Base-by-base conservation (phyloP, 2,329 filamentous ascomycete genomes). In the Byssochlamys sp. region DNA sequence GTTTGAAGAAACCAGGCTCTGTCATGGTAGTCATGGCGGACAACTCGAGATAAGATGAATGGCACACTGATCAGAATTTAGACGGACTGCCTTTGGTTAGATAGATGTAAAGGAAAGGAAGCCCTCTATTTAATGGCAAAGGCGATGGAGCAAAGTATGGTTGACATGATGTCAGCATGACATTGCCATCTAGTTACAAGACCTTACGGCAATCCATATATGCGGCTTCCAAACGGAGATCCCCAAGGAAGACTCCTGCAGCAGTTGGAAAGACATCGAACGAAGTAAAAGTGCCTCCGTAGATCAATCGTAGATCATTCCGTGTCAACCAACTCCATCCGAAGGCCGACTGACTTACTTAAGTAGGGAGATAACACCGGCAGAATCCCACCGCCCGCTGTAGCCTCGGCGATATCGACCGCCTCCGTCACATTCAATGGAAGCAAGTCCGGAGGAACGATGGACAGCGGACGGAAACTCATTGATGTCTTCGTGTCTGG, bases 351-450 rank as follows among this genome's bases (percentile, higher is more conserved):
- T 24, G 3, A 33, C 19, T 19, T 19, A 19, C 19, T 19, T 19
- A 19, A 19, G 19, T 19, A 19, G 19, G 39, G n/a, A 14, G 39
- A n/a, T 19, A 19, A n/a, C 19, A 4, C 39, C 33, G 53, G 31
- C 31, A 54, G n/a, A 39, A 25, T 26, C 31, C 14, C 31, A 54
- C 59, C 25, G 24, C 54, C 35, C 26, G 33, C 29, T 9, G 53
- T 31, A 26, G 12, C 50, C 26, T 55, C 53, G 53, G 53, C 26
- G 33, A n/a, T 48, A n/a, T 25, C 14, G 58, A 57, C 1, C 58
- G 35, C 11, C 19, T 59, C 10, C 59, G 45, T 51, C 49, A 26
- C 27, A 11, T 28, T 31, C 52, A 52, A 19, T 52, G 19, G 26
- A 12, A 52, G 50, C 19, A 6, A 45, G 35, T 33, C 14, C 6